phyloP scores from a whole-genome alignment of 306 rosid species.

The Ormosia semicastrata region DNA sequence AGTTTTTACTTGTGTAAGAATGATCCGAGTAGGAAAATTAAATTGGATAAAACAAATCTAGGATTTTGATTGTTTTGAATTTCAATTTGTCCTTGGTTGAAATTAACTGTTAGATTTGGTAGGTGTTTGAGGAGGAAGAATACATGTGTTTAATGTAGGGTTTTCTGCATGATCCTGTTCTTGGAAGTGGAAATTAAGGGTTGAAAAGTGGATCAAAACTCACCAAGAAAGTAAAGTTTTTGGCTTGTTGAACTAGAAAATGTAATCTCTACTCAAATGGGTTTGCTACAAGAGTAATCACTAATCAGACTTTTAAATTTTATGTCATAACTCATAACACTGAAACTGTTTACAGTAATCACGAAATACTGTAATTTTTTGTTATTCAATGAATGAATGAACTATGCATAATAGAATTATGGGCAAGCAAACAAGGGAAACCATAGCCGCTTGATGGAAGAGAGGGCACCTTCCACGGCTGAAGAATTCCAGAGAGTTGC shows the following conservation, averaged over 20 bases:
- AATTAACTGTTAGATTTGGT: background rate
- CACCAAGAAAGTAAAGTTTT: background rate
- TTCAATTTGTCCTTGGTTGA: background rate
- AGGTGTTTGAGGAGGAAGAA: background rate
- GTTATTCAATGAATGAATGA: constrained; percentile 18
- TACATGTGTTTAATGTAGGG: background rate
- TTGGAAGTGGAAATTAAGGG: constrained; percentile 6
- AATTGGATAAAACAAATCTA: background rate
- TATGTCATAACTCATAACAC: background rate
- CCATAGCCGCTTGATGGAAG: constrained; percentile 29
- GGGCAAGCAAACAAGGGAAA: constrained; percentile 32
- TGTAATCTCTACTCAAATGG: constrained; percentile 13
- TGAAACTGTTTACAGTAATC: background rate
- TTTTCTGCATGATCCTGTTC: background rate
- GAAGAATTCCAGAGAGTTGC: constrained; percentile 44
- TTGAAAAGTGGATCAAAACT: constrained; percentile 1
- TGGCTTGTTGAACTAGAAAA: background rate
- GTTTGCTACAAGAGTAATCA: background rate
- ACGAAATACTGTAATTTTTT: background rate
- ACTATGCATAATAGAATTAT: constrained; percentile 31
- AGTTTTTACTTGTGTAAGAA: background rate
- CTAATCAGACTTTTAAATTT: background rate
- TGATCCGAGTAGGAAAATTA: background rate
- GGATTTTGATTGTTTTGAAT: background rate
- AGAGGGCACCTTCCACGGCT: constrained; percentile 53